phyloP scores from a whole-genome alignment of 2,329 filamentous ascomycete species.

The Microcyclospora tardicrescens region DNA sequence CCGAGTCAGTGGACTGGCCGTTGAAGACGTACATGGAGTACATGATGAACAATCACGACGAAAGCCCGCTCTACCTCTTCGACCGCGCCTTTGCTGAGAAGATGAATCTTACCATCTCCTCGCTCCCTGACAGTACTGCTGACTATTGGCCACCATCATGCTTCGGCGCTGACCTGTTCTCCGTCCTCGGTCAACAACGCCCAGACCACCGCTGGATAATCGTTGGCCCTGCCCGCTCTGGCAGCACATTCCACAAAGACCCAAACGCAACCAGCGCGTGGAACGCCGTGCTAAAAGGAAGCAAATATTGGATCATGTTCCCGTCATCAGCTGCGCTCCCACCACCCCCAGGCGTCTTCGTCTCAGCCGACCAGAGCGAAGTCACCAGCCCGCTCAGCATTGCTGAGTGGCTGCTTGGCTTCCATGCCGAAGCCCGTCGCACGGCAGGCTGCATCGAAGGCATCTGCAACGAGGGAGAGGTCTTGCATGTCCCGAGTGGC shows the following conservation, averaged over 20 bases:
- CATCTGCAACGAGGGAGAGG: constrained; percentile 70
- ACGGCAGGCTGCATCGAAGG: constrained; percentile 72
- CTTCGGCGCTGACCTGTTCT: constrained; percentile 78
- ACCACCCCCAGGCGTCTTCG: constrained; percentile 75
- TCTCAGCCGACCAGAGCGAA: constrained; percentile 79
- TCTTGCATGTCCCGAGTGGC: constrained; percentile 81
- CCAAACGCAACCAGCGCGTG: constrained; percentile 64
- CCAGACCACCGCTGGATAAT: constrained; percentile 91
- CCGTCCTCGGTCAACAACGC: constrained; percentile 60
- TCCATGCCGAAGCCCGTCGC: constrained; percentile 68
- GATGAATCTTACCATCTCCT: constrained; percentile 52
- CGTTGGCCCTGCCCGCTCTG: constrained; percentile 72
- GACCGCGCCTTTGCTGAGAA: constrained; percentile 79
- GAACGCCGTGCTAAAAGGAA: constrained; percentile 83
- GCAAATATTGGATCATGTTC: constrained; percentile 99
- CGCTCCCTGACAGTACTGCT: constrained; percentile 29
- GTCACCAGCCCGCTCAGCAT: constrained; percentile 90
- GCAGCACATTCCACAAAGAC: constrained; percentile 88
- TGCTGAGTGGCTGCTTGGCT: constrained; percentile 87
- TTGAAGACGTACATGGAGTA: constrained; percentile 71
- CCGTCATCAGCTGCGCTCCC: constrained; percentile 51
- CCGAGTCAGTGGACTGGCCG: constrained; percentile 88
- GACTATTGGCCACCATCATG: constrained; percentile 70
- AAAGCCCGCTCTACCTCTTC: constrained; percentile 86
- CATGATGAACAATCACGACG: constrained; percentile 66